Percentiles rank a stretch among this genome's conserved stretches.
Conservation (phyloP, 129 eudicot genomes). For the Tanacetum coccineum region DNA sequence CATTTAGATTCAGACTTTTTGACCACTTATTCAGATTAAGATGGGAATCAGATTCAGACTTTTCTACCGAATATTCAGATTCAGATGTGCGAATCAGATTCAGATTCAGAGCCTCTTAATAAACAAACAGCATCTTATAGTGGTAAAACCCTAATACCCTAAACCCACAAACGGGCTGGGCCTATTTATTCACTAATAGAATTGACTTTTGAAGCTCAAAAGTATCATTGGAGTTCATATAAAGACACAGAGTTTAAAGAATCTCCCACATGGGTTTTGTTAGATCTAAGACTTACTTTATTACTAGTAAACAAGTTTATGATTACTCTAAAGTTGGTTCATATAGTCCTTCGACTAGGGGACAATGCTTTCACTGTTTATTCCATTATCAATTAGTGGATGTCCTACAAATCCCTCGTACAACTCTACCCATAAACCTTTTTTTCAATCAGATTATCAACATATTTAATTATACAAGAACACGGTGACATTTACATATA, state of each 20-base stretch:
- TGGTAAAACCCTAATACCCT: too few species aligned
- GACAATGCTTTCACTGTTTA: constrained; percentile 32
- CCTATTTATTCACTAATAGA: too few species aligned
- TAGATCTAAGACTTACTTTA: constrained; percentile 38
- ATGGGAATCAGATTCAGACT: too few species aligned
- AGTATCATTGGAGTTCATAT: constrained; percentile 27
- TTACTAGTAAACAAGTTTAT: constrained; percentile 37
- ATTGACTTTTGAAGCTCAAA: constrained; percentile 26
- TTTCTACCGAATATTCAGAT: too few species aligned
- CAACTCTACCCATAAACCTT: constrained; percentile 18
- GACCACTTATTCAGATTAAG: too few species aligned
- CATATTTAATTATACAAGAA: neutral
- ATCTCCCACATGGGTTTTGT: constrained; percentile 41
- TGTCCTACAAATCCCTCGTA: constrained; percentile 34
- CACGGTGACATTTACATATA: neutral
- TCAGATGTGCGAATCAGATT: too few species aligned
- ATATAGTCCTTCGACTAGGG: constrained; percentile 29
- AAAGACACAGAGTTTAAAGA: constrained; percentile 31
- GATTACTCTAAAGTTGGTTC: constrained; percentile 32
- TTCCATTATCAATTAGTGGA: constrained; percentile 31
- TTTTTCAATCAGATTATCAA: neutral
- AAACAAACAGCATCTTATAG: too few species aligned
- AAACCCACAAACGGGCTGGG: too few species aligned
- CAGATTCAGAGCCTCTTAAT: too few species aligned
- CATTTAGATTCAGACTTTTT: too few species aligned